phyloP scores from a whole-genome alignment of 495 filamentous ascomycete genomes.

The Bombardia bombarda region DNA sequence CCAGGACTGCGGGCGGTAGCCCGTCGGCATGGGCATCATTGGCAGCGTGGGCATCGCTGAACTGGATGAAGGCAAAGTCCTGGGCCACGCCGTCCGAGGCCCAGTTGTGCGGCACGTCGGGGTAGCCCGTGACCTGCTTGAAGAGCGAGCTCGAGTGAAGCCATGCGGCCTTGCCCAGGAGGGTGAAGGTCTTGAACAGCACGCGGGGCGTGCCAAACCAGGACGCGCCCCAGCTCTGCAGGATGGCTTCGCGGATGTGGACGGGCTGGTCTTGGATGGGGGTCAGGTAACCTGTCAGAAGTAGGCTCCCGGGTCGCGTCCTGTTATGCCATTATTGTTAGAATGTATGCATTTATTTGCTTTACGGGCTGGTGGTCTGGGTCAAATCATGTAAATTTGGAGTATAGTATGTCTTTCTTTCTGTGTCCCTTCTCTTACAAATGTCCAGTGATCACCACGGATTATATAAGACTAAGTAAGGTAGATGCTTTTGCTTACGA shows the following conservation, averaged over 20 bases:
- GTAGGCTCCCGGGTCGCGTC: slow-evolving; percentile 58
- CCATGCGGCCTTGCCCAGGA: slow-evolving; percentile 52
- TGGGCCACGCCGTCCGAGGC: slow-evolving; percentile 42
- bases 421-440: neutral
- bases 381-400: too few relatives aligned
- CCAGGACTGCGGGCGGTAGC: slow-evolving; percentile 37
- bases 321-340: slow-evolving; percentile 26
- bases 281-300: slow-evolving; percentile 56
- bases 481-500: slow-evolving; percentile 7
- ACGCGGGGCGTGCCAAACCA: slow-evolving; percentile 49
- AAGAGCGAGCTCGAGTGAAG: slow-evolving; percentile 50
- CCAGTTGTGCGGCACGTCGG: slow-evolving; percentile 53
- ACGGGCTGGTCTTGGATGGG: slow-evolving; percentile 57
- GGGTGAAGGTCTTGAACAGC: slow-evolving; percentile 47
- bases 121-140: slow-evolving; percentile 51
- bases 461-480: too few relatives aligned
- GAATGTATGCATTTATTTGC: neutral
- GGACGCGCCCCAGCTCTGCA: slow-evolving; percentile 51
- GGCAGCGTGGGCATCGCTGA: slow-evolving; percentile 28
- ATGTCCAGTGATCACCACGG: too few relatives aligned
- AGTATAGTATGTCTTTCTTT: too few relatives aligned
- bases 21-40: too few relatives aligned
- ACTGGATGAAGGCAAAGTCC: slow-evolving; percentile 45
- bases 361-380: too few relatives aligned
- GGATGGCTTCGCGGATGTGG: slow-evolving; percentile 49